Base-by-base conservation (phyloP, 202 grass and related monocot species). In the Digitaria exilis region DNA sequence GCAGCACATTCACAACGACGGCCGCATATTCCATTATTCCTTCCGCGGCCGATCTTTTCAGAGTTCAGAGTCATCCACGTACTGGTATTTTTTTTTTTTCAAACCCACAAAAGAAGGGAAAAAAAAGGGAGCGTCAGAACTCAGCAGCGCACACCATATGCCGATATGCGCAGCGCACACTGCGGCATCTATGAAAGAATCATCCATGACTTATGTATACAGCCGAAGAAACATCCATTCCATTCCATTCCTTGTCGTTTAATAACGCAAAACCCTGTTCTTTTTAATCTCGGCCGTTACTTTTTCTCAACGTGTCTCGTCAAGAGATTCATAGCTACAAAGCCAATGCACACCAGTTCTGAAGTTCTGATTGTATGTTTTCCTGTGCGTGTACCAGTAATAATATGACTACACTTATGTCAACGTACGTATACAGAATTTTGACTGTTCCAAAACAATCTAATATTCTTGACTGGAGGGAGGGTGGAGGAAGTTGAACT, bases 21-120 rank as follows among this genome's bases (percentile, higher is more conserved):
- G 7, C 30, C 11, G 71, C 71, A 74, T 56, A 74, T 74, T n/a
- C n/a, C n/a, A n/a, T n/a, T n/a, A n/a, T n/a, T 74, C 71, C 19
- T 10, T 29, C 12, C 25, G 12, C 24, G 12, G 12, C 25, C 10
- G 55, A 24, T 21, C 52, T 9, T 11, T 22, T 11, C 21, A 11
- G 22, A 58, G 25, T 58, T 22, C n/a, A n/a, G n/a, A 25, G 55
- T 14, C 56, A 56, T 56, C 54, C 45, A 13, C 15, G 14, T 48
- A 48, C 14, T 4, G 5, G 13, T 2, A 12, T 12, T 21, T 19
- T 16, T 3, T 59, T 59, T 26, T 5, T 11, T n/a, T n/a, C 56
- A 10, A 26, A 59, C 22, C 24, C 24, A 58, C 54, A 57, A 25
- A 57, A 25, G 13, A 55, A 55, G 24, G 25, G 9, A 39, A 39